phyloP scores from a whole-genome alignment of 148 eudicot genomes.

The Polygonum maritimum region DNA sequence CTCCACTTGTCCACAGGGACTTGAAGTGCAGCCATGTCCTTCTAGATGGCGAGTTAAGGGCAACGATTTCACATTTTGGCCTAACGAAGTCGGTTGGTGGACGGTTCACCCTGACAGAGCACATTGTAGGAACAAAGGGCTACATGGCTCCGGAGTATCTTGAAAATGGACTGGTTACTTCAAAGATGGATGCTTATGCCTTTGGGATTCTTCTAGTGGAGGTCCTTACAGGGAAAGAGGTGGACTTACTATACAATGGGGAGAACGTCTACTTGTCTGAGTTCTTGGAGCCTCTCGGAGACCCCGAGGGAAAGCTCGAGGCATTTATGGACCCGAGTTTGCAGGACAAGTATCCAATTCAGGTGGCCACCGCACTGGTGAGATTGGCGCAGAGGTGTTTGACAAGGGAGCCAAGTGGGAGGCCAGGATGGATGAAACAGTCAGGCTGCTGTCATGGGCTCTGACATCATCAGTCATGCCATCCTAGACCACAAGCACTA shows the following conservation, averaged over 20 bases:
- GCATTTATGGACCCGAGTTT: neutral
- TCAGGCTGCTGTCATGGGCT: neutral
- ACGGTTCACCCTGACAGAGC: neutral
- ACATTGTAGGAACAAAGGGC: slow-evolving; percentile 26
- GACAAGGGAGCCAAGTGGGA: neutral
- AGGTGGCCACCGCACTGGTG: slow-evolving; percentile 2
- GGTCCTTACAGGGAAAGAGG: slow-evolving; percentile 24
- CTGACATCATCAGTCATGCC: neutral
- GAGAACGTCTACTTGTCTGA: neutral
- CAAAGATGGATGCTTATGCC: slow-evolving; percentile 41
- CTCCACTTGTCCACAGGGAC: slow-evolving; percentile 32
- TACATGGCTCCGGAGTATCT: slow-evolving; percentile 43
- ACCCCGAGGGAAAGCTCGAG: neutral
- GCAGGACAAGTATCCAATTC: neutral
- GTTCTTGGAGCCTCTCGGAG: neutral
- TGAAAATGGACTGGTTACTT: slow-evolving; percentile 19
- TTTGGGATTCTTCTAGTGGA: slow-evolving; percentile 39
- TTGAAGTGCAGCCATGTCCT: slow-evolving; percentile 32
- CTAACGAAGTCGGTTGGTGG: slow-evolving; percentile 16
- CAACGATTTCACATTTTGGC: slow-evolving; percentile 33
- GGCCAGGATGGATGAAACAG: slow-evolving; percentile 9
- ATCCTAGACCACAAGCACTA: neutral
- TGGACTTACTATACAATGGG: neutral
- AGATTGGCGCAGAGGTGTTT: slow-evolving; percentile 8
- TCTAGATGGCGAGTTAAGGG: slow-evolving; percentile 30